phyloP scores from a whole-genome alignment of 2,329 filamentous ascomycete genomes.

The Curvularia spicifera region DNA sequence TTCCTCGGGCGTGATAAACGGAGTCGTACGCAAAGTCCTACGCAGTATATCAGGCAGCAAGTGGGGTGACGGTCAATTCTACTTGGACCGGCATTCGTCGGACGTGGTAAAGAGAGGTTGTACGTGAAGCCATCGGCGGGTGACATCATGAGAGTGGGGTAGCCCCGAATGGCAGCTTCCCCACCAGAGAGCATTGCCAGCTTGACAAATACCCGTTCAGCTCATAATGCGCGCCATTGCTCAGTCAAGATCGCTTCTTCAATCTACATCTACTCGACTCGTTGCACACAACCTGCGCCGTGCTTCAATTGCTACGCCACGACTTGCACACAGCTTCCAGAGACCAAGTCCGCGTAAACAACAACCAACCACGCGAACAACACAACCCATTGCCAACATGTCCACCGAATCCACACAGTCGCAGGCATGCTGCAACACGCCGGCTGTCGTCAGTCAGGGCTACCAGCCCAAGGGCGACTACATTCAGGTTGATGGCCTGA shows the following conservation, averaged over 20 bases:
- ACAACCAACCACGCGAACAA: slow-evolving; percentile 5
- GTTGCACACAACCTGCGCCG: slow-evolving; percentile 2
- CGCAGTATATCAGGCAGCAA: background rate
- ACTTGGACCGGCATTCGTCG: background rate
- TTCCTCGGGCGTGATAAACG: background rate
- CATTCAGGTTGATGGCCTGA: slow-evolving; percentile 65
- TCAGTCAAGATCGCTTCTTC: slow-evolving; percentile 17
- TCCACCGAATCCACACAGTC: slow-evolving; percentile 47
- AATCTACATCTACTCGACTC: slow-evolving; percentile 13
- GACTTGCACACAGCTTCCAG: background rate
- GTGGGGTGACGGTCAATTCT: background rate
- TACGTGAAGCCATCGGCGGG: background rate
- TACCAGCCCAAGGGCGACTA: slow-evolving; percentile 66
- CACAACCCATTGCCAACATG: slow-evolving; percentile 33
- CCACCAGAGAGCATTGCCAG: slow-evolving; percentile 13
- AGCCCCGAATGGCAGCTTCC: slow-evolving; percentile 17
- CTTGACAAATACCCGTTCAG: slow-evolving; percentile 24
- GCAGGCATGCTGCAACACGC: slow-evolving; percentile 56
- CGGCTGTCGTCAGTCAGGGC: slow-evolving; percentile 55
- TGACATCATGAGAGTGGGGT: slow-evolving; percentile 34
- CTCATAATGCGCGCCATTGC: slow-evolving; percentile 25
- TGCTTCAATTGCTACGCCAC: slow-evolving; percentile 21
- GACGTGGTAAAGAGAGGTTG: background rate
- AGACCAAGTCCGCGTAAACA: background rate
- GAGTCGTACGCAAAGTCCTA: background rate